phyloP scores from a whole-genome alignment of 1,284 basidiomycete species.

The Earliella scabrosa region DNA sequence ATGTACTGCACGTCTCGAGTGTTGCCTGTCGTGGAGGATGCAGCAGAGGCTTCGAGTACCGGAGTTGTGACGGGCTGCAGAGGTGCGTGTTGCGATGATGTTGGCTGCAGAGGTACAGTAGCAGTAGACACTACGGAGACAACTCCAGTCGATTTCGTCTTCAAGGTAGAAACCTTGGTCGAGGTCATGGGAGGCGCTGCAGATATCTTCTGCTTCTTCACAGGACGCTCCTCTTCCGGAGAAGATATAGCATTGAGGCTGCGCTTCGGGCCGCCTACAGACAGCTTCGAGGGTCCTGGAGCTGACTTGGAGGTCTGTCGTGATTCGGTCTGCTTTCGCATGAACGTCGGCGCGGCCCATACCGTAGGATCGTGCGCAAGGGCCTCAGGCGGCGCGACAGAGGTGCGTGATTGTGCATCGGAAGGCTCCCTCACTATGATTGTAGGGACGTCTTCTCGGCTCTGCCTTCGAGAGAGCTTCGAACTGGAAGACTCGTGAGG shows the following conservation, averaged over 20 bases:
- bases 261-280: background rate
- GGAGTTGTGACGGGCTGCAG: background rate
- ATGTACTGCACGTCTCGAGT: conserved; percentile 10
- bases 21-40: background rate
- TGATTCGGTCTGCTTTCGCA: too few species aligned
- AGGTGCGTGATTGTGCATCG: too few species aligned
- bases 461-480: background rate
- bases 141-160: too few species aligned
- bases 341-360: conserved; percentile 26
- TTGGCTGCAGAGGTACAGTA: too few species aligned
- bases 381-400: background rate
- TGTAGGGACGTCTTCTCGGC: too few species aligned
- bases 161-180: too few species aligned
- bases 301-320: too few species aligned
- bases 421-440: too few species aligned
- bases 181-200: background rate
- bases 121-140: too few species aligned
- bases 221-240: conserved; percentile 5
- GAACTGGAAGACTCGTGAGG: background rate
- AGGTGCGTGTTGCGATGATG: background rate
- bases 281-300: background rate
- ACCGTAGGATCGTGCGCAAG: conserved; percentile 20
- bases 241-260: conserved; percentile 2
- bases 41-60: background rate
- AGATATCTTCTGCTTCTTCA: conserved; percentile 23